A percentile compares a stretch with the other conserved stretches of the same genome.
phyloP scores from a whole-genome alignment of 139 green algal species.

The Picochlorum sp. region DNA sequence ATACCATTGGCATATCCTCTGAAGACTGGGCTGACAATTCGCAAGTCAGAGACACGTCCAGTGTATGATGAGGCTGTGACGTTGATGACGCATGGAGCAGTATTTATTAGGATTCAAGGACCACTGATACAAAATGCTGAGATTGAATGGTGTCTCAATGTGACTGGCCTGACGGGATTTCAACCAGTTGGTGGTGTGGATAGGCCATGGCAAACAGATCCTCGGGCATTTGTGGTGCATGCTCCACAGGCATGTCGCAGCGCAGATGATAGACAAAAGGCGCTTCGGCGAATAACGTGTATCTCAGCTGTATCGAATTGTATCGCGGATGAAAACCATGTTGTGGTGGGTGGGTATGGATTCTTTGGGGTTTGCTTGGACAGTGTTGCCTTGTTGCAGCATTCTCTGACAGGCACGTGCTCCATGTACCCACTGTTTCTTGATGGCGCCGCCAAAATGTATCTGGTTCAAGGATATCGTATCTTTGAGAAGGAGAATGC shows the following conservation, averaged over 20 bases:
- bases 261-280: background rate
- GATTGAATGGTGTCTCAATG: slow-evolving; percentile 4
- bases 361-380: slow-evolving; percentile 10
- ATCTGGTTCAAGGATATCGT: slow-evolving; percentile 5
- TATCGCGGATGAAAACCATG: background rate
- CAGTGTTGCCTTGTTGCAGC: slow-evolving; percentile 11
- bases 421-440: slow-evolving; percentile 20
- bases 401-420: slow-evolving; percentile 9
- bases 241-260: background rate
- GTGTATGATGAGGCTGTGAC: slow-evolving; percentile 10
- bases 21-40: background rate
- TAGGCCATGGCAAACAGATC: background rate
- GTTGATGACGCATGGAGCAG: background rate
- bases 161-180: slow-evolving; percentile 5
- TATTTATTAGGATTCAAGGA: background rate
- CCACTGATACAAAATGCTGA: background rate
- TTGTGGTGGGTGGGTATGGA: slow-evolving; percentile 17
- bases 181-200: background rate
- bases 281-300: background rate
- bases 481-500: slow-evolving; percentile 1
- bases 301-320: slow-evolving; percentile 5
- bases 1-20: slow-evolving; percentile 19
- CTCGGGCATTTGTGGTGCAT: background rate
- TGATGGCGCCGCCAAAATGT: slow-evolving; percentile 15
- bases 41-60: background rate